Percentiles rank a stretch among this genome's conserved stretches.
Conservation (phyloP, 2,329 filamentous ascomycete genomes). For the Claviceps pusilla region DNA sequence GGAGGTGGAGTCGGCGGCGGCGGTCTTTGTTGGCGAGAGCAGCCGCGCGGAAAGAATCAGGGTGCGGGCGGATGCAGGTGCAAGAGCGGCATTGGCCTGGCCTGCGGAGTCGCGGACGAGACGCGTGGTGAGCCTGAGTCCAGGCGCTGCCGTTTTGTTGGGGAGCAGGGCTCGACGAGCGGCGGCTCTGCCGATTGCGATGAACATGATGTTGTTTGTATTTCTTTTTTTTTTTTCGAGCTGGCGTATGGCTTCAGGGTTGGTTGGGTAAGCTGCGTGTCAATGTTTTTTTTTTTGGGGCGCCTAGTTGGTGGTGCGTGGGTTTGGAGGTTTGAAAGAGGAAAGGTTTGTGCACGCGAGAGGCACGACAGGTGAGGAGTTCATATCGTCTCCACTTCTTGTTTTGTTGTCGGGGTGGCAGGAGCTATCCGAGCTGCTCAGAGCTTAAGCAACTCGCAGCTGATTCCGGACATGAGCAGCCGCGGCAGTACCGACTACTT, state of each 20-base stretch:
- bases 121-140: slow-evolving; percentile 7
- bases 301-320: neutral
- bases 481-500: neutral
- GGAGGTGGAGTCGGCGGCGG: slow-evolving; percentile 2
- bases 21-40: slow-evolving; percentile 10
- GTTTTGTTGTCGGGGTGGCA: neutral
- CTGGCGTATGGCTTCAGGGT: neutral
- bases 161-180: slow-evolving; percentile 19
- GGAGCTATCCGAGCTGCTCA: neutral
- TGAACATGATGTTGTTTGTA: slow-evolving; percentile 23
- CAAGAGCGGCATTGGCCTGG: slow-evolving; percentile 3
- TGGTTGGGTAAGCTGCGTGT: neutral
- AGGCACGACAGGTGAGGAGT: neutral
- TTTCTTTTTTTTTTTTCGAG: neutral
- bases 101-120: neutral
- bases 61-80: slow-evolving; percentile 7
- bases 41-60: slow-evolving; percentile 16
- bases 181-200: slow-evolving; percentile 24
- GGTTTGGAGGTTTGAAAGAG: neutral
- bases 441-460: neutral
- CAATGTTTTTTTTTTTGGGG: neutral
- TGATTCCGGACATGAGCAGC: too few relatives aligned
- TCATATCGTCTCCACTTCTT: neutral
- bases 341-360: neutral
- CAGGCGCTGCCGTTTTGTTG: slow-evolving; percentile 8